These are phyloP conservation scores for Fusarium luffae DNA, from an alignment of 2,329 filamentous ascomycete species.

Conservation along the genomic window DNA sequence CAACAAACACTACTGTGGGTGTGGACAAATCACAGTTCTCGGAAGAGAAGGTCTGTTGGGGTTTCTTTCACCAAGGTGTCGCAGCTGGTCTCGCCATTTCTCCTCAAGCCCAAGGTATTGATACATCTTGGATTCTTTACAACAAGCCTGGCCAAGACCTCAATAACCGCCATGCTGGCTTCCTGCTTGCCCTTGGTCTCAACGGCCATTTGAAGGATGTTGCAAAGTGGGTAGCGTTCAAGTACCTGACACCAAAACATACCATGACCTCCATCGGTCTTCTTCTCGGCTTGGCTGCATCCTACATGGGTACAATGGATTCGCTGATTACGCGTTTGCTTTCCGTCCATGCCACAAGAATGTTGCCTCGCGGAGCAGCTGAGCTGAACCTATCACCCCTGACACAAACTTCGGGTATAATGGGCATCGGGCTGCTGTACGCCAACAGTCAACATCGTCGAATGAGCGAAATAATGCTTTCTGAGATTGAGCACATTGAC, in stretches of 20 bases:
- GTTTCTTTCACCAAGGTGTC: constrained; percentile 96
- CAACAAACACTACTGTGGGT: constrained; percentile 90
- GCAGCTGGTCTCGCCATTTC: constrained; percentile 94
- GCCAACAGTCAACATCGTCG: constrained; percentile 95
- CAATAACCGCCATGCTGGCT: constrained; percentile 95
- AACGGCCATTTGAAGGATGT: constrained; percentile 95
- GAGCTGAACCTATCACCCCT: constrained; percentile 93
- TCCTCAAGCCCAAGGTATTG: constrained; percentile 88
- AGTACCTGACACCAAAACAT: constrained; percentile 98
- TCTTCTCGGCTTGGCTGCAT: constrained; percentile 90
- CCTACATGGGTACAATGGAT: constrained; percentile 97
- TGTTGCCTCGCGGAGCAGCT: constrained; percentile 91
- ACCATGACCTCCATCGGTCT: constrained; percentile 98
- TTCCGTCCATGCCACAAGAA: constrained; percentile 94
- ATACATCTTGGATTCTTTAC: constrained; percentile 98
- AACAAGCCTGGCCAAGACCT: constrained; percentile 90
- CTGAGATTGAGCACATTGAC: constrained; percentile 91
- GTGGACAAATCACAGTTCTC: constrained; percentile 88
- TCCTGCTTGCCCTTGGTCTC: constrained; percentile 87
- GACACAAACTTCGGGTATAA: constrained; percentile 94
- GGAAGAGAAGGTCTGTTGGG: constrained; percentile 98
- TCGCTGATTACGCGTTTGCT: constrained; percentile 91
- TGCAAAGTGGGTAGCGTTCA: constrained; percentile 98
- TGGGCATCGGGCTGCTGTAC: constrained; percentile 96
- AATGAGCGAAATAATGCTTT: constrained; percentile 99